Evolutionary conservation across 257 asterid genomes (phyloP), one percentile per base, ranked within the genome.

Genomic region (Scutellaria galericulata): DNA sequence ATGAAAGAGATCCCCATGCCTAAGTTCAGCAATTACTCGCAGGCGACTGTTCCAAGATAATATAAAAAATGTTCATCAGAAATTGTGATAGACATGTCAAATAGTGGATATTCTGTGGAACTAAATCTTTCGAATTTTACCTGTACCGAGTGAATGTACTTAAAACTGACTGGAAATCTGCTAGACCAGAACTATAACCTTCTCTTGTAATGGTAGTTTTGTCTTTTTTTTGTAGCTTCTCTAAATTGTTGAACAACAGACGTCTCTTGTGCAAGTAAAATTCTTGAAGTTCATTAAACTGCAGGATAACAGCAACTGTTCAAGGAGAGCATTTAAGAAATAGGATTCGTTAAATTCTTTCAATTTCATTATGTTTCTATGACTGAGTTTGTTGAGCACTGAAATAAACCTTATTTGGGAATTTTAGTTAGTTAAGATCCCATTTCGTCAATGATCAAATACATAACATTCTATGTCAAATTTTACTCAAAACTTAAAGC

Each of bases 241-340:
- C 76, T 44, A 54, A 72, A 61, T 86, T 86, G 73, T 78, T 78
- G 54, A 44, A 73, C 77, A 78, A 71, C 58, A 80, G 94, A 44
- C 95, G 87, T 78, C 95, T 84, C 79, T 81, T 91, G 87, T 87
- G 95, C 81, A 89, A 76, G 78, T 91, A 91, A 82, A 85, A 89
- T 68, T 91, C 97, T 82, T 87, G 96, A 70, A 91, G 90, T 71
- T 89, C 96, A 78, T 86, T 86, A 74, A 91, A 89, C 97, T 91
- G 90, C 68, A 79, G 56, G 40, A 76, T 51, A 68, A 41, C 58
- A 81, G 76, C n/a, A 9, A 76, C 54, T 62, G 63, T 54, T 63
- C 79, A 77, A 51, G 59, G 45, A 67, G 45, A 74, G 77, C 35
- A 13, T 67, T 20, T 51, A 51, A 20, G 24, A 39, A 75, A 42